A percentile compares a stretch with the other conserved stretches of the same genome.
Evolutionary conservation across 352 stramenopile genomes (phyloP).

Genomic region (Blastocystis sp.): DNA sequence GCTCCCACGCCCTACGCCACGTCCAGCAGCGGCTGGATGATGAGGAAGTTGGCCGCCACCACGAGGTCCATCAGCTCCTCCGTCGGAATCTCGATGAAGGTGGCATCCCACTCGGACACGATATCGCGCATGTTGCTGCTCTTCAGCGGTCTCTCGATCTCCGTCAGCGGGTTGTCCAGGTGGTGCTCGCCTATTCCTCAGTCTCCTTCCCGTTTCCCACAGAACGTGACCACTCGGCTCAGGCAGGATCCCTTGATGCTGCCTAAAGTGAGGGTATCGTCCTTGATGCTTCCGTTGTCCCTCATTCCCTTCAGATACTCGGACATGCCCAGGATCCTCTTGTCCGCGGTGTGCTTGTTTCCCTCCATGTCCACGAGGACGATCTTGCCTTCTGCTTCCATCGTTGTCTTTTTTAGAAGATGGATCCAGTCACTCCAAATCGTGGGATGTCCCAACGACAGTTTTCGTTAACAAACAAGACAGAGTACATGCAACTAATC

Average conservation of each 20-base stretch:
- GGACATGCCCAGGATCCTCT: conserved; percentile 17
- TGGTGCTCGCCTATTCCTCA: conserved; percentile 72
- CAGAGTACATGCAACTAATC: background rate
- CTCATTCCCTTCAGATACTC: conserved; percentile 56
- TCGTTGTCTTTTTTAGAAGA: background rate
- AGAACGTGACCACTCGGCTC: conserved; percentile 72
- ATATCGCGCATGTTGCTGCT: conserved; percentile 94
- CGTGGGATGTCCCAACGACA: background rate
- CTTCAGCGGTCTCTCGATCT: conserved; percentile 99
- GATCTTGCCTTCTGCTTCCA: conserved; percentile 7
- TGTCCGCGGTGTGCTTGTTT: background rate
- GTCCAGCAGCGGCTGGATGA: conserved; percentile 85
- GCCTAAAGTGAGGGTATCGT: conserved; percentile 64
- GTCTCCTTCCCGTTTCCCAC: background rate
- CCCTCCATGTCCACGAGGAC: conserved; percentile 14
- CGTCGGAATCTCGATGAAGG: conserved; percentile 98
- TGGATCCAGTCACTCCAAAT: background rate
- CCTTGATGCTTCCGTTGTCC: background rate
- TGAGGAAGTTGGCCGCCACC: conserved; percentile 98
- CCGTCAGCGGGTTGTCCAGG: conserved; percentile 88
- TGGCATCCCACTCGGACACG: conserved; percentile 97
- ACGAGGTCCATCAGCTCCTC: conserved; percentile 99
- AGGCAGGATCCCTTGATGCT: conserved; percentile 70
- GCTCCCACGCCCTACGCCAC: conserved; percentile 70
- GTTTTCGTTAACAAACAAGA: conserved; percentile 8